These are phyloP conservation scores for Leccinum subrobustum DNA, from an alignment of 1,284 basidiomycete species.

Conservation along the genomic window DNA sequence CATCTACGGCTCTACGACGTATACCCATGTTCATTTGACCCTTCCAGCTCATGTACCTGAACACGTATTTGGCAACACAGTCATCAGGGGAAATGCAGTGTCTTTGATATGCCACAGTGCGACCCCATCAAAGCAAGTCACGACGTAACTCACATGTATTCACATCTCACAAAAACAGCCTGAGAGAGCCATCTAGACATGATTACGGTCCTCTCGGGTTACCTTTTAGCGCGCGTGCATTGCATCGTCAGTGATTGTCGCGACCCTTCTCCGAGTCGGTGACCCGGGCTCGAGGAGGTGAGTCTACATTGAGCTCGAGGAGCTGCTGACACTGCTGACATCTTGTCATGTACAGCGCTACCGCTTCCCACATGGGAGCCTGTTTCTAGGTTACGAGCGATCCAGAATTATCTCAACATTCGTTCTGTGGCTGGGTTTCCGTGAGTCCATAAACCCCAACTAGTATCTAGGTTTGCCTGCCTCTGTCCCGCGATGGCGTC, in stretches of 20 bases:
- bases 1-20: slow-evolving; percentile 5
- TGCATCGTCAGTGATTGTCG: neutral
- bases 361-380: slow-evolving; percentile 10
- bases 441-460: slow-evolving; percentile 4
- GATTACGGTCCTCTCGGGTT: neutral
- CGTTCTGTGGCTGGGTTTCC: slow-evolving; percentile 1
- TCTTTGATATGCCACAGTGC: slow-evolving; percentile 1
- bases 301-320: slow-evolving; percentile 1
- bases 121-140: slow-evolving; percentile 4
- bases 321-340: neutral
- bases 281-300: slow-evolving; percentile 1
- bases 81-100: slow-evolving; percentile 4
- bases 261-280: neutral
- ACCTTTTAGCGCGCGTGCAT: neutral
- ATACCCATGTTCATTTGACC: slow-evolving; percentile 11
- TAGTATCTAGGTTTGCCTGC: neutral
- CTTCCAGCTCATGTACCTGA: neutral
- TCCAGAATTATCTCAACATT: slow-evolving; percentile 2
- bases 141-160: neutral
- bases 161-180: slow-evolving; percentile 5
- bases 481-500: neutral
- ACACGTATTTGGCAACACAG: slow-evolving; percentile 1
- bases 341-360: neutral
- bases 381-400: slow-evolving; percentile 19
- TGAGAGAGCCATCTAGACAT: neutral